Evolutionary conservation across 192 early-diverging fungal genomes (phyloP), one percentile per base, ranked within the genome.

Genomic region (Linnemannia hyalina): DNA sequence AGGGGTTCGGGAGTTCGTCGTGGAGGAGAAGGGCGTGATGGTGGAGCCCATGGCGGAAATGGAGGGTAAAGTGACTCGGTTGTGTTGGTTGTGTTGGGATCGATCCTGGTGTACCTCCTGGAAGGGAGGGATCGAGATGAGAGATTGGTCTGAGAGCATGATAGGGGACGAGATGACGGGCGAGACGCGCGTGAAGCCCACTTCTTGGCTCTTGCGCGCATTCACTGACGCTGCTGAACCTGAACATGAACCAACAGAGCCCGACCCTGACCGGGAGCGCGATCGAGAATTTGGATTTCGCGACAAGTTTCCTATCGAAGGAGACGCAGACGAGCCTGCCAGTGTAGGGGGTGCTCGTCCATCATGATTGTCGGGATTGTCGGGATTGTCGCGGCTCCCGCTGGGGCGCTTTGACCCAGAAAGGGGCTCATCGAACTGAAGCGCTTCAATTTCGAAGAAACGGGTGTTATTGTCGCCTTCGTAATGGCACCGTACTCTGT

Each of bases 41-140:
- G 82, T 68, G 7, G 80, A 60, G 26, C 68, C 73, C 74, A 82
- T 76, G 18, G 75, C 47, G n/a, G 81, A 77, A 23, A 83, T 74
- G 9, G 82, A 83, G 16, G 76, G 76, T 42, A 78, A 41, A 9
- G 76, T 78, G 29, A 78, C 76, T 20, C 68, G 79, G 36, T 18
- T 57, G 72, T 79, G 55, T 38, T 79, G 79, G 26, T 9, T 57
- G 72, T 79, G 55, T 38, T 79, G 68, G 44, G 36, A 0, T 29
- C 73, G 55, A 41, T 76, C 70, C 10, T 57, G 32, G n/a, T 73
- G 69, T 4, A 77, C 15, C 65, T 86, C 84, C n/a, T 86, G 84
- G 35, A 86, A 81, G 38, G 84, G 79, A 42, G 84, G 84, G 29
- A 86, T 86, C 23, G 84, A 81, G 18, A 86, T 86, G n/a, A 86